A percentile compares a stretch with the other conserved stretches of the same genome.
phyloP scores from a whole-genome alignment of 139 green algal genomes.

The Astrephomene gubernaculifera region DNA sequence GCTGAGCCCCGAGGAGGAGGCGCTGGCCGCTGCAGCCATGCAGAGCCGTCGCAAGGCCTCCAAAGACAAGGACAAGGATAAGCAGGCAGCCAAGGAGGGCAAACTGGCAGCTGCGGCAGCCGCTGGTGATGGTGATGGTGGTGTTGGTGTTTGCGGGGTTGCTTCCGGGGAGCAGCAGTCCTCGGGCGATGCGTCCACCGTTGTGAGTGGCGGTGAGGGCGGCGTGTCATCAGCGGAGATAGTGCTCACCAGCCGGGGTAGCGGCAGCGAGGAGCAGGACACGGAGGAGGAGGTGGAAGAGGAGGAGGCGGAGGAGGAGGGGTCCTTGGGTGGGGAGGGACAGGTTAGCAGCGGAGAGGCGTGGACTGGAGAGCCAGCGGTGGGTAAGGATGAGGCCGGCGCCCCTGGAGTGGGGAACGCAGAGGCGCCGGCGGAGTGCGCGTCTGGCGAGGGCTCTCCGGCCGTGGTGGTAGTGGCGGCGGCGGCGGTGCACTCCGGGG shows the following conservation, averaged over 20 bases:
- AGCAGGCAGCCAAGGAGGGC: neutral
- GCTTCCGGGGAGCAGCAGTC: neutral
- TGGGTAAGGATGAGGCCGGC: too few relatives aligned
- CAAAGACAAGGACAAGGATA: slow-evolving; percentile 22
- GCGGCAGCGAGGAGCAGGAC: neutral
- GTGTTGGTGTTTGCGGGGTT: neutral
- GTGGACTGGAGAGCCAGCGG: too few relatives aligned
- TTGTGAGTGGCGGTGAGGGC: neutral
- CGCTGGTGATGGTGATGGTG: neutral
- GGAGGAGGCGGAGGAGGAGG: too few relatives aligned
- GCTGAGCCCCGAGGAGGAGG: slow-evolving; percentile 23
- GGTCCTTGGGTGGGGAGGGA: too few relatives aligned
- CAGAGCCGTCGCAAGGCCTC: slow-evolving; percentile 1
- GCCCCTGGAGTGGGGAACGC: too few relatives aligned
- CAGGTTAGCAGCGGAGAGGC: too few relatives aligned
- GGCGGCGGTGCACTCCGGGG: too few relatives aligned
- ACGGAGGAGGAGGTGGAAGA: slow-evolving; percentile 5
- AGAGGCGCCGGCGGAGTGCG: too few relatives aligned
- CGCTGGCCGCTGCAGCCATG: neutral
- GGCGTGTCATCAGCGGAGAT: neutral
- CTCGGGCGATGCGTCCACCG: neutral
- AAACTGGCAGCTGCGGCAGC: neutral
- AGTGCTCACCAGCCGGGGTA: neutral
- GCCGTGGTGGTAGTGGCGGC: too few relatives aligned
- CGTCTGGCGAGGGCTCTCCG: too few relatives aligned